phyloP scores from a whole-genome alignment of 140 eudicot species.

The Stevia rebaudiana region DNA sequence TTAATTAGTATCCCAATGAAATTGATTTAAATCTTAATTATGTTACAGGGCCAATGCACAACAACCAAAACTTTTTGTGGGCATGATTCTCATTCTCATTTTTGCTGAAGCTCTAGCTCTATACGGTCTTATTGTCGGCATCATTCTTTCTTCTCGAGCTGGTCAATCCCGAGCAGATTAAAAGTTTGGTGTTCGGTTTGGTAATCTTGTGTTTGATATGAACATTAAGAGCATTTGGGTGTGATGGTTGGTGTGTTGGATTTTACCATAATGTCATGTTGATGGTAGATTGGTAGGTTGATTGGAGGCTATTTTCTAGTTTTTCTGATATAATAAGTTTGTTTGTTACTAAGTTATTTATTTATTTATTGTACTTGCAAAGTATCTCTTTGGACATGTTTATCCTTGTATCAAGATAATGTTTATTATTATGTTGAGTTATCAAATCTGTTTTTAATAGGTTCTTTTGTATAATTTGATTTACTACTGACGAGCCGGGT shows the following conservation, averaged over 20 bases:
- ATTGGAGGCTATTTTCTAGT: conserved; percentile 23
- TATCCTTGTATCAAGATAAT: not conserved
- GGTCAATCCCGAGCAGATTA: conserved; percentile 72
- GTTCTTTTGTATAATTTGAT: not conserved
- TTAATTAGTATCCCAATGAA: too few species aligned
- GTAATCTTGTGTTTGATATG: conserved; percentile 14
- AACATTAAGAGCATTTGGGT: conserved; percentile 21
- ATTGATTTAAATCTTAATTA: too few species aligned
- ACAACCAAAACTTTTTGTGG: conserved; percentile 69
- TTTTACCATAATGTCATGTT: conserved; percentile 15
- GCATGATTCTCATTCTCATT: conserved; percentile 66
- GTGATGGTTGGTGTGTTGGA: not conserved
- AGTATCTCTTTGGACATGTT: not conserved
- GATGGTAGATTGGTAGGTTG: too few species aligned
- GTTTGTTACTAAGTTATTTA: conserved; percentile 10
- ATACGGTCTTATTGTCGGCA: conserved; percentile 67
- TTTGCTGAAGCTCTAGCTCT: conserved; percentile 70
- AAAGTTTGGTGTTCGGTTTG: not conserved
- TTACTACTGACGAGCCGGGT: too few species aligned
- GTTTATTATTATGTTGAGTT: not conserved
- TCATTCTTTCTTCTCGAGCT: conserved; percentile 66
- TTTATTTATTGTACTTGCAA: not conserved
- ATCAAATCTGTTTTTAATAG: not conserved
- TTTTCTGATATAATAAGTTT: conserved; percentile 28
- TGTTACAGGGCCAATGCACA: conserved; percentile 59